phyloP scores from a whole-genome alignment of 768 basidiomycete genomes.

The Kwoniella sp. region DNA sequence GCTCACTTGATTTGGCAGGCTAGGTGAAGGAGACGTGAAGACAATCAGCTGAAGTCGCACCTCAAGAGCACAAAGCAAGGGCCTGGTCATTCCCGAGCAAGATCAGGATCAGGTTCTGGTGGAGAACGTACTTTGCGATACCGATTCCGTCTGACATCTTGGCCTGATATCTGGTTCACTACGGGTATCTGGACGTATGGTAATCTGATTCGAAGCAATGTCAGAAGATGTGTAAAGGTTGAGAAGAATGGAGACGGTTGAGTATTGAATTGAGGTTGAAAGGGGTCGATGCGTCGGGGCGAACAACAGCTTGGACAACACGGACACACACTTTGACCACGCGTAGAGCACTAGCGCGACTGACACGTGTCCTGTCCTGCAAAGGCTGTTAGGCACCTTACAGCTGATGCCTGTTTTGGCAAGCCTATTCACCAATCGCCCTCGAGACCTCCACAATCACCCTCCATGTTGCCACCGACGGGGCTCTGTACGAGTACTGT shows the following conservation, averaged over 20 bases:
- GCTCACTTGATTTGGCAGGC: conserved; percentile 94
- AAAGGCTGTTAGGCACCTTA: no score
- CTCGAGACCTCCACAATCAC: not conserved
- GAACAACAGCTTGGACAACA: conserved; percentile 1
- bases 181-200: conserved; percentile 9
- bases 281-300: conserved; percentile 4
- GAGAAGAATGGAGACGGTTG: not conserved
- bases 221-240: not conserved
- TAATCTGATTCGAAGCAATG: no score
- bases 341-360: not conserved
- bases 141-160: conserved; percentile 54
- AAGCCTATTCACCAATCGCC: no score
- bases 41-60: no score
- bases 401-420: no score
- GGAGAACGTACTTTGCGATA: conserved; percentile 52
- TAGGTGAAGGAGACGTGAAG: conserved; percentile 51
- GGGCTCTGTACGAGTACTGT: no score
- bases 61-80: not conserved
- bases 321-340: not conserved
- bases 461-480: conserved; percentile 6
- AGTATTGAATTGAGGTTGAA: conserved; percentile 3
- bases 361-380: not conserved
- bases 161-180: not conserved
- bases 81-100: not conserved
- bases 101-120: not conserved